Evolutionary conservation across 371 early-diverging fungal species (phyloP), one percentile per base, ranked within the genome.

Genomic region (Saksenaea oblongispora): DNA sequence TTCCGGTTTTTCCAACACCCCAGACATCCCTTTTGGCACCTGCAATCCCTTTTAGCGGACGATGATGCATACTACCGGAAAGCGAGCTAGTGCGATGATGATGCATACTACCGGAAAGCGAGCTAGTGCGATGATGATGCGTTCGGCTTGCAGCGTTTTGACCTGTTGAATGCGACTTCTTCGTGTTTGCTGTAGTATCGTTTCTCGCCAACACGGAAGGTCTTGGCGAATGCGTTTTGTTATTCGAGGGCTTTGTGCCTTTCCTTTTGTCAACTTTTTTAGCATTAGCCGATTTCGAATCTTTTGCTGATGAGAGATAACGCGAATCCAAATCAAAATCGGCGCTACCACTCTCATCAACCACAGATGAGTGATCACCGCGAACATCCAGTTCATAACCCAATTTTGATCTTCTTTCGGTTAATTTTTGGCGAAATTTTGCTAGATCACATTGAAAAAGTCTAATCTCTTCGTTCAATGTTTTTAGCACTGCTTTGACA

Each of bases 361-460:
- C 67, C 17, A 67, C 61, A 8, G 61, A 66, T 2, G 81, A 35
- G 54, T 75, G 76, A 18, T 79, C 73, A n/a, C 72, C 73, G 18
- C 84, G 77, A 4, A 86, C 86, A 55, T 86, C 87, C 15, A 84
- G 57, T 22, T 79, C 74, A 37, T 86, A 84, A 10, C 80, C 84
- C 9, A 82, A 56, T 34, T 72, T 74, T 0, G 70, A 62, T 66
- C 83, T 28, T 60, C 77, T 63, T 37, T 72, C 13, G 58, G 66
- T 75, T 11, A 86, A 47, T 1, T 74, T 67, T 42, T 86, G 81
- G 14, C 89, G 77, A 61, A 86, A 86, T 1, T 67, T 69, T 3
- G 84, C 85, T 15, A 90, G 71, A 34, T 81, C 84, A 28, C 74
- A 61, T 58, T 90, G 88, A 62, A 90, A 92, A 9, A 69, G 75